These are phyloP conservation scores for Phyllosticta citriasiana DNA, from an alignment of 2,329 filamentous ascomycete genomes.

Conservation along the genomic window DNA sequence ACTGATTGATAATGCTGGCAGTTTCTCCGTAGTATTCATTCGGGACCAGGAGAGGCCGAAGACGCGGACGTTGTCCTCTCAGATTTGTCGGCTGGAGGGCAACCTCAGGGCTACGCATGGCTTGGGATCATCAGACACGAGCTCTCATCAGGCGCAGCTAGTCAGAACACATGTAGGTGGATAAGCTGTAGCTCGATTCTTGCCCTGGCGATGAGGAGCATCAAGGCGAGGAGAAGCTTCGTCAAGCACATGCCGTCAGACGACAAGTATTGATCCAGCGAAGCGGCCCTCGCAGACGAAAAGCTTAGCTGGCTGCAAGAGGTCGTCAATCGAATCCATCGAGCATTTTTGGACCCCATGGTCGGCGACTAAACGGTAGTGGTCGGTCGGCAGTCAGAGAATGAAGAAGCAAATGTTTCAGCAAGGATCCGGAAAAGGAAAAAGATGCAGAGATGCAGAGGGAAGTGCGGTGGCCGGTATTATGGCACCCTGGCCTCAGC, in stretches of 20 bases:
- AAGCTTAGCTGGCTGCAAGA: not conserved
- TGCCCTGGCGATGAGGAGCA: not conserved
- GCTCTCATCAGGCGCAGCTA: not conserved
- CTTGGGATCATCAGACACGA: not conserved
- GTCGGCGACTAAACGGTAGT: not conserved
- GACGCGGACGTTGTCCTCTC: not conserved
- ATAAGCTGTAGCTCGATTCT: not conserved
- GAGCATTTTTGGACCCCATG: not conserved
- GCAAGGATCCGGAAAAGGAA: not conserved
- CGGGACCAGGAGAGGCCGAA: not conserved
- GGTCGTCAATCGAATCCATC: not conserved
- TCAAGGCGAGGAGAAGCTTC: not conserved
- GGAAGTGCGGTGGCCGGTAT: not conserved
- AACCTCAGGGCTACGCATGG: not conserved
- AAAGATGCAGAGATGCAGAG: not conserved
- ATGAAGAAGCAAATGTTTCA: not conserved
- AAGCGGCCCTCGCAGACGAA: not conserved
- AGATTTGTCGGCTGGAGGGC: not conserved
- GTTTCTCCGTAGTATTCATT: not conserved
- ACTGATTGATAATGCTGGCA: not conserved
- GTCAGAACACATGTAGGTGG: not conserved
- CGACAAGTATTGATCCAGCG: not conserved
- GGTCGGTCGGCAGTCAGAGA: not conserved
- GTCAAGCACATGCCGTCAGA: not conserved
- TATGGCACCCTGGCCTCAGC: not conserved